Percentiles rank a stretch among this genome's conserved stretches.
phyloP scores from a whole-genome alignment of 495 filamentous ascomycete genomes.

The Penicillium waksmanii region DNA sequence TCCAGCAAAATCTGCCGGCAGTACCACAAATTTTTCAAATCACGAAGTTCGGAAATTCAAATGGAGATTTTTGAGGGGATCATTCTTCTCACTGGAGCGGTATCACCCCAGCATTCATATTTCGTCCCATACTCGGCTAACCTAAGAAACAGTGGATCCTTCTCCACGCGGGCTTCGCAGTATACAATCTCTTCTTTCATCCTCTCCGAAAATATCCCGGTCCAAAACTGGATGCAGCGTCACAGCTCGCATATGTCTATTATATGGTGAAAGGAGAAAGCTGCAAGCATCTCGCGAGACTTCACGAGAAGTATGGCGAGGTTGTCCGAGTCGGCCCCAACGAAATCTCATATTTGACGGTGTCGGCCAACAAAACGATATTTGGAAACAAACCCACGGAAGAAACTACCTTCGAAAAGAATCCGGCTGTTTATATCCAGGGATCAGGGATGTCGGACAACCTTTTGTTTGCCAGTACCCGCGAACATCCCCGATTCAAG shows the following conservation, averaged over 20 bases:
- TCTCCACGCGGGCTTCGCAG: neutral
- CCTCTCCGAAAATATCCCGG: conserved; percentile 36
- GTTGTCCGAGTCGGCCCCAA: conserved; percentile 29
- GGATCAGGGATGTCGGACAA: conserved; percentile 1
- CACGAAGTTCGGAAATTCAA: too few relatives aligned
- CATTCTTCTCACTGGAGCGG: neutral
- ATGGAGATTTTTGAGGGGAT: neutral
- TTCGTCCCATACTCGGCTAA: neutral
- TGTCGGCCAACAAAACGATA: conserved; percentile 27
- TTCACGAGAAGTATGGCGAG: conserved; percentile 32
- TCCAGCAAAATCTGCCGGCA: too few relatives aligned
- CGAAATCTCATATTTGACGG: conserved; percentile 27
- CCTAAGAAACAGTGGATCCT: neutral
- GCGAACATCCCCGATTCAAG: conserved; percentile 7
- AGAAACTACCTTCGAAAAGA: conserved; percentile 5
- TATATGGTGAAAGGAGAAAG: conserved; percentile 13
- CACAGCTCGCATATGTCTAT: conserved; percentile 16
- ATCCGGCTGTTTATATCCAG: conserved; percentile 6
- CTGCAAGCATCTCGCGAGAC: conserved; percentile 13
- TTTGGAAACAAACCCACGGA: conserved; percentile 12
- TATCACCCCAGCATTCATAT: neutral
- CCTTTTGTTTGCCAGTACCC: conserved; percentile 4
- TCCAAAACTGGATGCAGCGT: conserved; percentile 29
- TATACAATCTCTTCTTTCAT: conserved; percentile 39
- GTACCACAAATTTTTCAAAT: too few relatives aligned